Evolutionary conservation across 2,329 filamentous ascomycete genomes (phyloP).

Genomic region (Penicillium sp.): DNA sequence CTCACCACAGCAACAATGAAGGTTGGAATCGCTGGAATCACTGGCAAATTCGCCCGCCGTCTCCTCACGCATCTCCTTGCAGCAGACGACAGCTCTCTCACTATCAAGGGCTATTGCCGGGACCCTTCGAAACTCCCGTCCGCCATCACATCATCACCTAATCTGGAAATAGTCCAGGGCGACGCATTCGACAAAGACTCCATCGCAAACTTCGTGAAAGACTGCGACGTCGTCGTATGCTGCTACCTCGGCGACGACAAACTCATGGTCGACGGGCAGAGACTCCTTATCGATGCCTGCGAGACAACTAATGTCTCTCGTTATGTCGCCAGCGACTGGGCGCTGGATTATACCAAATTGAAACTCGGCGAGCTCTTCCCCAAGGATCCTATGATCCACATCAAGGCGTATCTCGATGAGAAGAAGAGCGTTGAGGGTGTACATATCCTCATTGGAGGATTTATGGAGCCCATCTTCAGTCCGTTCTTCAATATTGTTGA

Average conservation of each 20-base stretch:
- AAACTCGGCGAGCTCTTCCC: conserved; percentile 40
- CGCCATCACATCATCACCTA: conserved; percentile 16
- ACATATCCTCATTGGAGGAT: conserved; percentile 47
- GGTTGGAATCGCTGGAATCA: conserved; percentile 42
- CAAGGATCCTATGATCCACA: conserved; percentile 49
- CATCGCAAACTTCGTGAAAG: conserved; percentile 33
- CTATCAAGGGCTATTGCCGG: conserved; percentile 36
- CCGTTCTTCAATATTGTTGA: conserved; percentile 33
- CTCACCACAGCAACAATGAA: not conserved
- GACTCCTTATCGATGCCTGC: conserved; percentile 48
- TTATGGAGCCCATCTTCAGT: conserved; percentile 42
- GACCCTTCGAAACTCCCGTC: conserved; percentile 32
- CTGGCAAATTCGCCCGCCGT: conserved; percentile 38
- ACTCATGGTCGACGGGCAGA: conserved; percentile 50
- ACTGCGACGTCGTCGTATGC: conserved; percentile 46
- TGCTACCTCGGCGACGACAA: conserved; percentile 45
- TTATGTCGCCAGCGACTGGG: conserved; percentile 50
- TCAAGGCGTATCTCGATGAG: conserved; percentile 45
- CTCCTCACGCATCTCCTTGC: conserved; percentile 34
- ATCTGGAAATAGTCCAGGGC: conserved; percentile 31
- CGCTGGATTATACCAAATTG: conserved; percentile 48
- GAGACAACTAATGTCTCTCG: conserved; percentile 37
- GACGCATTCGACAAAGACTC: conserved; percentile 29
- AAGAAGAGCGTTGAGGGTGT: conserved; percentile 45
- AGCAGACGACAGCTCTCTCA: not conserved